phyloP scores from a whole-genome alignment of 305 asterid genomes.

The Fraxinus ornus region DNA sequence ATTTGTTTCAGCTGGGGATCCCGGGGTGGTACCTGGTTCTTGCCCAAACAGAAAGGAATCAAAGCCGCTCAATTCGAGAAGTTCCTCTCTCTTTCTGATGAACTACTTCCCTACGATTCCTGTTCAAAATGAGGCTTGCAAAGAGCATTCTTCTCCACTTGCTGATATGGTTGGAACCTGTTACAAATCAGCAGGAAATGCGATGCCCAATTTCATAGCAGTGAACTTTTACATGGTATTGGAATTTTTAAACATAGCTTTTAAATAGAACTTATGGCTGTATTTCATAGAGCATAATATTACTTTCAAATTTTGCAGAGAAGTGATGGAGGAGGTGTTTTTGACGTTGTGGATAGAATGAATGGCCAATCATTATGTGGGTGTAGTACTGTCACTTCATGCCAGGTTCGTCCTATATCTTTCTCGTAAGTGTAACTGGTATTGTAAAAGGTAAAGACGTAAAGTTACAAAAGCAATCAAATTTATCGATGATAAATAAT shows the following conservation, averaged over 20 bases:
- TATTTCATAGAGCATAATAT: constrained; percentile 9
- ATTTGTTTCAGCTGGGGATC: constrained; percentile 86
- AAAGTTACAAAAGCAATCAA: not conserved
- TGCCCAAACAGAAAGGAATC: constrained; percentile 93
- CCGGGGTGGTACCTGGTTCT: constrained; percentile 70
- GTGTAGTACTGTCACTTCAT: constrained; percentile 67
- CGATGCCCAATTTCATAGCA: constrained; percentile 82
- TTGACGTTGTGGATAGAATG: constrained; percentile 79
- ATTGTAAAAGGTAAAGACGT: not conserved
- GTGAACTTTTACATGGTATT: constrained; percentile 96
- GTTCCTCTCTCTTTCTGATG: constrained; percentile 73
- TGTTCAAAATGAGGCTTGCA: constrained; percentile 82
- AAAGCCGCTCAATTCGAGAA: constrained; percentile 70
- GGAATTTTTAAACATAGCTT: not conserved
- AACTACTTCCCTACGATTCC: constrained; percentile 92
- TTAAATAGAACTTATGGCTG: not conserved
- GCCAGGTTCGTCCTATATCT: constrained; percentile 65
- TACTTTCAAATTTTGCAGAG: constrained; percentile 56
- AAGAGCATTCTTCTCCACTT: constrained; percentile 79
- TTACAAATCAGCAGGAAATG: constrained; percentile 78
- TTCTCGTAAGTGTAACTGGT: not conserved
- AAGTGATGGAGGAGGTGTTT: constrained; percentile 96
- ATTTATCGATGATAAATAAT: not conserved
- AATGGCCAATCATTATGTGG: constrained; percentile 90
- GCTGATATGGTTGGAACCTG: constrained; percentile 66